phyloP scores from a whole-genome alignment of 495 filamentous ascomycete species.

The Copromyces sp. region DNA sequence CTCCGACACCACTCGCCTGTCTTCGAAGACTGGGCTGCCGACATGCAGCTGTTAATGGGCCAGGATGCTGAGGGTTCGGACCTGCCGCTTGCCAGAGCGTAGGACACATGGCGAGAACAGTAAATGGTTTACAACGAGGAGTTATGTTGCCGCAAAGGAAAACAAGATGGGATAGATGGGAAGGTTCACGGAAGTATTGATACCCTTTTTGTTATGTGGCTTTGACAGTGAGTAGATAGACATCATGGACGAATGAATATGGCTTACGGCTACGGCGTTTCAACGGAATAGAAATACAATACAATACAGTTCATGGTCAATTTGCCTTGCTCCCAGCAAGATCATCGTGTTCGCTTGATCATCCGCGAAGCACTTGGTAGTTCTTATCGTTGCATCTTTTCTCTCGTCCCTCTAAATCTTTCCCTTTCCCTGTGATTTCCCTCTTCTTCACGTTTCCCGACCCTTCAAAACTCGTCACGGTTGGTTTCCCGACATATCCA shows the following conservation, averaged over 20 bases:
- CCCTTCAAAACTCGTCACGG: neutral
- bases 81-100: neutral
- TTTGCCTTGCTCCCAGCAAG: neutral
- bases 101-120: neutral
- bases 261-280: neutral
- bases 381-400: neutral
- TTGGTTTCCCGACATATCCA: neutral
- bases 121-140: neutral
- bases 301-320: no score
- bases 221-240: neutral
- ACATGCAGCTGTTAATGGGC: neutral
- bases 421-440: neutral
- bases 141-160: neutral
- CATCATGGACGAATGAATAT: neutral
- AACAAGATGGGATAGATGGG: neutral
- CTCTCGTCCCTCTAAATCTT: neutral
- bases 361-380: neutral
- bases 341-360: neutral
- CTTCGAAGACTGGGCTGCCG: neutral
- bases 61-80: neutral
- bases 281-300: neutral
- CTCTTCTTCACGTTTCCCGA: neutral
- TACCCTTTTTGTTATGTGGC: neutral
- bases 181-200: neutral
- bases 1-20: neutral